These are phyloP conservation scores for Botrytis fabae DNA, from an alignment of 2,329 filamentous ascomycete genomes.

Conservation along the genomic window DNA sequence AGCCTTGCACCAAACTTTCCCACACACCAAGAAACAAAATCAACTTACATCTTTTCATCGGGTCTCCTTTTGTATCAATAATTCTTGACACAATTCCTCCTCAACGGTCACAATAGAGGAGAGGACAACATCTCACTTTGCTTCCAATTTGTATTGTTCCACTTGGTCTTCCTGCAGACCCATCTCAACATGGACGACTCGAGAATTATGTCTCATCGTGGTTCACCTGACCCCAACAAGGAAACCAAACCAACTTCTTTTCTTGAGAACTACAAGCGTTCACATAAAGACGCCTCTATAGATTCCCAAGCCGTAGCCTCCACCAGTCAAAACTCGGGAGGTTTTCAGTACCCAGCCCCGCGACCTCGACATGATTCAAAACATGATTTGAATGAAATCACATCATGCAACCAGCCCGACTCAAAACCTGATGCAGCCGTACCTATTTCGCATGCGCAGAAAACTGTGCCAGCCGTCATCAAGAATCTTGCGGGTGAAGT, in stretches of 20 bases:
- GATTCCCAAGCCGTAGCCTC: slow-evolving; percentile 4
- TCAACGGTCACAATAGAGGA: not conserved
- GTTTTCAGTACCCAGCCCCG: not conserved
- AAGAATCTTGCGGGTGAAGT: not conserved
- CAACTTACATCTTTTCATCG: not conserved
- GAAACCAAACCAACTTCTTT: not conserved
- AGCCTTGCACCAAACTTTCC: not conserved
- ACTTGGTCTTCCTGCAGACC: not conserved
- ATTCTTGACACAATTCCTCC: not conserved
- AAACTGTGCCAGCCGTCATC: not conserved
- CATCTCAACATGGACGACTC: not conserved
- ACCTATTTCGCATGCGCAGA: not conserved
- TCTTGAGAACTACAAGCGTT: not conserved
- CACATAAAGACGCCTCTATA: not conserved
- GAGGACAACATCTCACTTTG: not conserved
- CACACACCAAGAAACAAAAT: not conserved
- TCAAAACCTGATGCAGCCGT: not conserved
- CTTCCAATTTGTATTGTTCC: not conserved
- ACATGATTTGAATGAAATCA: not conserved
- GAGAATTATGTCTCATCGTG: not conserved
- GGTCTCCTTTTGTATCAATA: not conserved
- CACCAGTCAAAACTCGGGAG: not conserved
- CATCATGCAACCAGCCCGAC: not conserved
- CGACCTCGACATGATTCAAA: not conserved
- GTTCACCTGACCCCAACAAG: not conserved